Conservation (phyloP, 805 yeast species). For the Maudiozyma barnettii region DNA sequence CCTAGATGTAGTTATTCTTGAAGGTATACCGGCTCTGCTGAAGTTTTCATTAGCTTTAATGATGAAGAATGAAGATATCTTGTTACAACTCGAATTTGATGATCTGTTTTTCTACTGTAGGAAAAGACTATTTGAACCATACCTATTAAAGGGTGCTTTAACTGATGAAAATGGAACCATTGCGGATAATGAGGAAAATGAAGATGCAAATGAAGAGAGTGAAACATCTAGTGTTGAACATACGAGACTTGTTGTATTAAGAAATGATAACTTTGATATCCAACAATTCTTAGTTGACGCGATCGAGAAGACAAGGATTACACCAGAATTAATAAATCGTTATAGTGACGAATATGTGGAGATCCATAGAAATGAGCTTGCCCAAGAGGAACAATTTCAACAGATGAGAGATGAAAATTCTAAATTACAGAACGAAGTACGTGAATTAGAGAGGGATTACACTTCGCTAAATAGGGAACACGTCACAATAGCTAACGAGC, state of each 20-base stretch:
- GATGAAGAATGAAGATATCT: constrained; percentile 48
- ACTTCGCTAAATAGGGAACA: constrained; percentile 72
- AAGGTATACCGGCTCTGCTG: constrained; percentile 77
- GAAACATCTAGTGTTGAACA: background rate
- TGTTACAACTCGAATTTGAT: constrained; percentile 63
- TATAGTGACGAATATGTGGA: constrained; percentile 67
- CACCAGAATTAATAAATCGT: constrained; percentile 59
- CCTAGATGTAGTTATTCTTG: constrained; percentile 75
- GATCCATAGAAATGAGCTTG: constrained; percentile 54
- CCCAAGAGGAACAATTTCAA: constrained; percentile 51
- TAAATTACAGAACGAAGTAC: constrained; percentile 59
- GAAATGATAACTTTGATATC: constrained; percentile 41
- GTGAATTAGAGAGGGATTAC: constrained; percentile 63
- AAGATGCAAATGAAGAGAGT: background rate
- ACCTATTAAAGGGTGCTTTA: background rate
- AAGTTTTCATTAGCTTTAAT: constrained; percentile 73
- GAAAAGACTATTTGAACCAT: constrained; percentile 47
- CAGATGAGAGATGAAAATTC: constrained; percentile 60
- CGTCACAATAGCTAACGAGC: constrained; percentile 73
- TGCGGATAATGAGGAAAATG: background rate
- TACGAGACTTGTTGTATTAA: background rate
- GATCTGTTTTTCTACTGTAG: constrained; percentile 64
- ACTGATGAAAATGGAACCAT: background rate
- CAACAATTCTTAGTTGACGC: constrained; percentile 70
- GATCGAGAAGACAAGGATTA: constrained; percentile 47